Evolutionary conservation across 139 green algal genomes (phyloP).

Genomic region (Limnomonas spitsbergensis): DNA sequence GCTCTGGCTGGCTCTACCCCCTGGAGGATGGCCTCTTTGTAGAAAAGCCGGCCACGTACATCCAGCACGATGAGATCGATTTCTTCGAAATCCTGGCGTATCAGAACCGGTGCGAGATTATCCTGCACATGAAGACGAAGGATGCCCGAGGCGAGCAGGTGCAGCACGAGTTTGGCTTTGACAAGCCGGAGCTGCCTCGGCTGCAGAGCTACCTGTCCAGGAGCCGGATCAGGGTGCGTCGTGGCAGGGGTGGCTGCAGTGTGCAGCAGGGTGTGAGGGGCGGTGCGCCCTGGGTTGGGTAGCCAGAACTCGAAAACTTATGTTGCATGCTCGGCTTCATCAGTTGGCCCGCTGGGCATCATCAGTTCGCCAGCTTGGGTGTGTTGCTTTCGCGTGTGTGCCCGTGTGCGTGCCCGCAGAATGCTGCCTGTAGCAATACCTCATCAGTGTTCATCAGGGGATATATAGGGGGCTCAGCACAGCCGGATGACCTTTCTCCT

Average conservation of each 20-base stretch:
- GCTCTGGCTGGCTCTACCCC: neutral
- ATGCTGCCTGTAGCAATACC: no score
- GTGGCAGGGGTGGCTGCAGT: neutral
- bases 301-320: no score
- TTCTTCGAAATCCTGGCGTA: neutral
- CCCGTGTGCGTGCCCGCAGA: no score
- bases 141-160: neutral
- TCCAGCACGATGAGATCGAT: neutral
- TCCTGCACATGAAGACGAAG: conserved; percentile 3
- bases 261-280: neutral
- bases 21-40: neutral
- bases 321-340: no score
- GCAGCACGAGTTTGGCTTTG: neutral
- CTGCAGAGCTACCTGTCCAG: neutral
- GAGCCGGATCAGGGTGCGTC: neutral
- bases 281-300: no score
- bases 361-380: no score
- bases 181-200: neutral
- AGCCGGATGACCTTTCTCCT: no score
- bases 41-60: neutral
- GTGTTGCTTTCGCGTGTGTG: no score
- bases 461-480: no score
- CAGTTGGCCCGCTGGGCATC: no score
- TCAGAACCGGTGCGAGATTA: neutral
- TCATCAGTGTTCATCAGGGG: no score